phyloP scores from a whole-genome alignment of 2,329 filamentous ascomycete species.

The Epichloe amarillans region DNA sequence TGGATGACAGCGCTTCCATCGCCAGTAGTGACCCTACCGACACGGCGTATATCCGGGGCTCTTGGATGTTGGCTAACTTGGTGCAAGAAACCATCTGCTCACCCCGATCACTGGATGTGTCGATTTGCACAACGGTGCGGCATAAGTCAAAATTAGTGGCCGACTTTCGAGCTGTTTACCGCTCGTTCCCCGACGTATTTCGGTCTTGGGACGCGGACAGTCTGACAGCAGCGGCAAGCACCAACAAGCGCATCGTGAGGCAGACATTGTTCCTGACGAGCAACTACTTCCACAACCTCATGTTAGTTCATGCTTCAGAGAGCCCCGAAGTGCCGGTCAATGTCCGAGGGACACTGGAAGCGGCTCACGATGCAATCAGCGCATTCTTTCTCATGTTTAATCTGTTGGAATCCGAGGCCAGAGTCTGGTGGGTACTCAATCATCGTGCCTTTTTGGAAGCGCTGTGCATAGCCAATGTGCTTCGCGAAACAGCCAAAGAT shows the following conservation, averaged over 20 bases:
- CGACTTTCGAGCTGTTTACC: slow-evolving; percentile 57
- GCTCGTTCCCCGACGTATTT: slow-evolving; percentile 58
- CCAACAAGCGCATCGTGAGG: slow-evolving; percentile 52
- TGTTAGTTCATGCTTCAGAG: slow-evolving; percentile 63
- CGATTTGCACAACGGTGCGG: slow-evolving; percentile 53
- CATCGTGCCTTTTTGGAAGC: slow-evolving; percentile 74
- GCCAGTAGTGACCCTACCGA: slow-evolving; percentile 50
- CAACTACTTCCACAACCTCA: slow-evolving; percentile 73
- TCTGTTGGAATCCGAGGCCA: slow-evolving; percentile 56
- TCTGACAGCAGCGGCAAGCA: slow-evolving; percentile 41
- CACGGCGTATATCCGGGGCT: slow-evolving; percentile 59
- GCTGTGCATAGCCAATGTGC: slow-evolving; percentile 49
- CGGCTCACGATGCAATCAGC: slow-evolving; percentile 60
- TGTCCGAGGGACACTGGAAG: slow-evolving; percentile 56
- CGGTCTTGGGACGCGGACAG: slow-evolving; percentile 52
- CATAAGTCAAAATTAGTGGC: slow-evolving; percentile 58
- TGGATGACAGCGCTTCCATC: slow-evolving; percentile 45
- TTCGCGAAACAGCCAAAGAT: slow-evolving; percentile 37
- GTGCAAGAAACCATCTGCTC: slow-evolving; percentile 67
- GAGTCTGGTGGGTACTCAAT: slow-evolving; percentile 78
- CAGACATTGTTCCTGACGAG: slow-evolving; percentile 70
- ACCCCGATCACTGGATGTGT: slow-evolving; percentile 58
- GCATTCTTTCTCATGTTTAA: slow-evolving; percentile 62
- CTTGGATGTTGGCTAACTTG: slow-evolving; percentile 67
- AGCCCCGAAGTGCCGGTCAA: slow-evolving; percentile 51